Conservation (phyloP, 768 basidiomycete genomes). For the Filobasidium wieringae region DNA sequence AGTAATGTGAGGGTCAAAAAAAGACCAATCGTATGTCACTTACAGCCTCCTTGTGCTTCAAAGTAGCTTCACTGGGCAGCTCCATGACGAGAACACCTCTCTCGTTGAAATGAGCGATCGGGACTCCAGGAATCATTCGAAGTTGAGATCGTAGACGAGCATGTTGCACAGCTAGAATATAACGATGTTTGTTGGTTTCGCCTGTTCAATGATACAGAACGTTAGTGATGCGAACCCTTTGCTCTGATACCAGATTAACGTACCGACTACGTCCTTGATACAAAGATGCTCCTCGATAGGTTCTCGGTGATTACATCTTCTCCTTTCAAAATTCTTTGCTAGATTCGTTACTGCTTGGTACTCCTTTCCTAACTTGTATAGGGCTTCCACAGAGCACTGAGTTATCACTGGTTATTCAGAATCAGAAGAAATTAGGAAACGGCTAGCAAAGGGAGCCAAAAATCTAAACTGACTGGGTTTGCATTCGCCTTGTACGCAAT, state of each 20-base stretch:
- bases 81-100: conserved; percentile 79
- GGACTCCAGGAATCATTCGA: conserved; percentile 67
- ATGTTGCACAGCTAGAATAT: conserved; percentile 77
- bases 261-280: conserved; percentile 67
- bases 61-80: conserved; percentile 68
- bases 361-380: conserved; percentile 68
- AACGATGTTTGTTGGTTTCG: conserved; percentile 72
- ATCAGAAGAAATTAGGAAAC: conserved; percentile 21
- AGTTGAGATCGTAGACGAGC: conserved; percentile 57
- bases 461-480: conserved; percentile 76
- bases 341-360: conserved; percentile 70
- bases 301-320: conserved; percentile 89
- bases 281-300: conserved; percentile 74
- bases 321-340: conserved; percentile 82
- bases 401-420: conserved; percentile 74
- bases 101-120: conserved; percentile 80
- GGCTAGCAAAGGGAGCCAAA: conserved; percentile 2
- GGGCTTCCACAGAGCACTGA: conserved; percentile 87
- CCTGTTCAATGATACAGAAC: conserved; percentile 17
- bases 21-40: neutral
- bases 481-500: conserved; percentile 70
- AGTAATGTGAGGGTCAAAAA: neutral
- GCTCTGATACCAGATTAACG: conserved; percentile 20
- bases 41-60: conserved; percentile 52
- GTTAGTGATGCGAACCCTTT: conserved; percentile 51